Conservation (phyloP, 1,284 basidiomycete species). For the Sphaerobolus stellatus region DNA sequence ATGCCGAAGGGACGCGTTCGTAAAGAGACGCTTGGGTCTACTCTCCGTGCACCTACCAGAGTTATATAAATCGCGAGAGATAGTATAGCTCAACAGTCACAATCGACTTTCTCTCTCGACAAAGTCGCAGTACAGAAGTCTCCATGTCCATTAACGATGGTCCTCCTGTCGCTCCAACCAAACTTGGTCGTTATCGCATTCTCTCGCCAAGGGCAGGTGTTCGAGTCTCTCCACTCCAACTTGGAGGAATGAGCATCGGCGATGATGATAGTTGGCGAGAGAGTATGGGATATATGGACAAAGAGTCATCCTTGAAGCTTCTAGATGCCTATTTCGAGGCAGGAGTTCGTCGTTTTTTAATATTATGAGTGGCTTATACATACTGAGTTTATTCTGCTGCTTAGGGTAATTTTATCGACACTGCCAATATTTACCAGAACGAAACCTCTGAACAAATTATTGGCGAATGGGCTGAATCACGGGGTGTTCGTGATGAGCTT, state of each 20-base stretch:
- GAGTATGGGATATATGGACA: background rate
- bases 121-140: no score
- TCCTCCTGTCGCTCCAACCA: background rate
- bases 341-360: no score
- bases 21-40: no score
- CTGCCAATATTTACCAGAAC: slow-evolving; percentile 37
- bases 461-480: slow-evolving; percentile 55
- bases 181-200: background rate
- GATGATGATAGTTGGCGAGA: background rate
- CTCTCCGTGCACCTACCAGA: no score
- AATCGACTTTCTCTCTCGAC: no score
- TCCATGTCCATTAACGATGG: background rate
- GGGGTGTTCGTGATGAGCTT: slow-evolving; percentile 43
- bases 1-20: no score
- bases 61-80: no score
- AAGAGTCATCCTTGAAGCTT: background rate
- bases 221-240: background rate
- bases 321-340: background rate
- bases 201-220: background rate
- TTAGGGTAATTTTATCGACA: slow-evolving; percentile 44
- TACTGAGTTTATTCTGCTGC: slow-evolving; percentile 15
- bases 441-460: slow-evolving; percentile 52
- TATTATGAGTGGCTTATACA: no score
- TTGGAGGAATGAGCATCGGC: background rate
- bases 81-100: no score